Evolutionary conservation across 148 eudicot species (phyloP).

Genomic region (Fallopia convolvulus): DNA sequence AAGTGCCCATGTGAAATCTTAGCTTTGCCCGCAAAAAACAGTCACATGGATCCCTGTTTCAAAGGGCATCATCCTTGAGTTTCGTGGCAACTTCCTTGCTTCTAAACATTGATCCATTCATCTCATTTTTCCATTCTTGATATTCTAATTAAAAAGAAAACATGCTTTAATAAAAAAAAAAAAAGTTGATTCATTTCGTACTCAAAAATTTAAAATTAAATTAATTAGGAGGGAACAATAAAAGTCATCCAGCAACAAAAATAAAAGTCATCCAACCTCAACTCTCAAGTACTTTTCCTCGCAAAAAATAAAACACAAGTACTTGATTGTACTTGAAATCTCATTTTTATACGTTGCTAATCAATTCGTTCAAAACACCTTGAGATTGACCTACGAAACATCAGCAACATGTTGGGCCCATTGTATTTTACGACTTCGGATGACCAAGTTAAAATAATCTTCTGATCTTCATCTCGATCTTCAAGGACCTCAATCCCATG

Average conservation of each 20-base stretch:
- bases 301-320: neutral
- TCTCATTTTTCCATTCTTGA: neutral
- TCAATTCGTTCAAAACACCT: neutral
- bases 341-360: neutral
- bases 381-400: neutral
- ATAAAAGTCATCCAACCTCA: neutral
- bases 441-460: neutral
- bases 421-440: neutral
- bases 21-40: constrained; percentile 8
- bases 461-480: neutral
- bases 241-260: too few relatives aligned
- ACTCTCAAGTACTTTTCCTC: neutral
- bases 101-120: neutral
- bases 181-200: too few relatives aligned
- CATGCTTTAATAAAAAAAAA: neutral
- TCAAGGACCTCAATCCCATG: too few relatives aligned
- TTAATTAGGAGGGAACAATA: too few relatives aligned
- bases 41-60: constrained; percentile 8
- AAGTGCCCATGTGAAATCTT: constrained; percentile 8
- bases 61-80: neutral
- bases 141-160: neutral
- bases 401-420: constrained; percentile 3
- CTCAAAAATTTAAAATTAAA: too few relatives aligned
- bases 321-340: neutral
- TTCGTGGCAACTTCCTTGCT: constrained; percentile 4